Percentiles rank a stretch among this genome's conserved stretches.
Conservation (phyloP, 148 eudicot species). For the Suaeda aralocaspica region DNA sequence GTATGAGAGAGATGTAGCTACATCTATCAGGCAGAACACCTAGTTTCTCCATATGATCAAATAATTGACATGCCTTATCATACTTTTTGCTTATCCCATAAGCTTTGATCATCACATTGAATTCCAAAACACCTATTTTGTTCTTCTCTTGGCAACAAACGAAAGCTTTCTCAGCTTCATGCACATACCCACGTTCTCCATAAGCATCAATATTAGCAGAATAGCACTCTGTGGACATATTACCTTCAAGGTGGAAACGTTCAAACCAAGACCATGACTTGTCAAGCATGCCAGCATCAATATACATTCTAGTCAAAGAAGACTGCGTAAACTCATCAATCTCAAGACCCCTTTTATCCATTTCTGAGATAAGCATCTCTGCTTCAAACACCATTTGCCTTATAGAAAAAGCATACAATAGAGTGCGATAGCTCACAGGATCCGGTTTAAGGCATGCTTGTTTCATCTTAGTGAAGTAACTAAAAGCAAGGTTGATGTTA, state of each 20-base stretch:
- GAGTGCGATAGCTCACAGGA: slow-evolving; percentile 77
- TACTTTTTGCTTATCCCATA: slow-evolving; percentile 70
- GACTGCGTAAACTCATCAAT: slow-evolving; percentile 88
- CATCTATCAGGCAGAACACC: slow-evolving; percentile 70
- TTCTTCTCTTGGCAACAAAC: slow-evolving; percentile 49
- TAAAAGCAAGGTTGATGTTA: slow-evolving; percentile 57
- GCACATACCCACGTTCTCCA: slow-evolving; percentile 68
- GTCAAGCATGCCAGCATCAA: slow-evolving; percentile 71
- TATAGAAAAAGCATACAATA: slow-evolving; percentile 74
- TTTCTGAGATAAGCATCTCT: slow-evolving; percentile 62
- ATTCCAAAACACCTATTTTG: slow-evolving; percentile 53
- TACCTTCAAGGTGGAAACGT: slow-evolving; percentile 61
- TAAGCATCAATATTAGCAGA: slow-evolving; percentile 91
- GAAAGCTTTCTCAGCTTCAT: slow-evolving; percentile 73
- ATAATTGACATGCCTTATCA: slow-evolving; percentile 61
- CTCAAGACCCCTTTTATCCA: slow-evolving; percentile 63
- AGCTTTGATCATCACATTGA: slow-evolving; percentile 92
- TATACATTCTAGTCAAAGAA: slow-evolving; percentile 82
- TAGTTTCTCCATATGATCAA: slow-evolving; percentile 59
- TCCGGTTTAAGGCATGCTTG: slow-evolving; percentile 65
- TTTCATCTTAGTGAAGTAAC: slow-evolving; percentile 64
- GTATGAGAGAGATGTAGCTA: slow-evolving; percentile 73
- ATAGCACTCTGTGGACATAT: slow-evolving; percentile 79
- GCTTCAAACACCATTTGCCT: slow-evolving; percentile 83
- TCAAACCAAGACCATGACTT: slow-evolving; percentile 78